A percentile compares a stretch with the other conserved stretches of the same genome.
Evolutionary conservation across 2,329 filamentous ascomycete species (phyloP).

Genomic region (Clonostachys solani): DNA sequence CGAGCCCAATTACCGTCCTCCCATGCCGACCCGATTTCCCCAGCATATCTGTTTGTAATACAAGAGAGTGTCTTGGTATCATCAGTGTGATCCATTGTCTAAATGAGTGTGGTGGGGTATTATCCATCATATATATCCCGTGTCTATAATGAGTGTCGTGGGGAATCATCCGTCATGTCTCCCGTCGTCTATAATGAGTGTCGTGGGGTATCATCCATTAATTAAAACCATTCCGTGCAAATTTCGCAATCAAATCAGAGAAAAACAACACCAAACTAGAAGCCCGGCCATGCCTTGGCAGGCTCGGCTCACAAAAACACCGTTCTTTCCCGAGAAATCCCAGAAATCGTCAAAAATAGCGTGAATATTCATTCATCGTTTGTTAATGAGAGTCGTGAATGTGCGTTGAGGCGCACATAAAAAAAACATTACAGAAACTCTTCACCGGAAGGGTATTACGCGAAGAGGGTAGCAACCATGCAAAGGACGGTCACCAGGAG

Average conservation of each 20-base stretch:
- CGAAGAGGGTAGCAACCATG: conserved; percentile 2
- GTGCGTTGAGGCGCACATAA: background rate
- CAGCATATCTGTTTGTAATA: no score
- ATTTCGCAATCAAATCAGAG: background rate
- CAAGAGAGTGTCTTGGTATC: no score
- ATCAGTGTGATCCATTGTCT: no score
- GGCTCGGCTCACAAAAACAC: no score
- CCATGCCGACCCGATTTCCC: no score
- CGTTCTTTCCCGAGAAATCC: no score
- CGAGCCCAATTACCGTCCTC: no score
- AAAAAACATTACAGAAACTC: no score
- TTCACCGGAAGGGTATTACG: background rate
- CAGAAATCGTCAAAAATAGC: no score
- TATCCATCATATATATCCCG: no score
- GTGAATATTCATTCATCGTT: background rate
- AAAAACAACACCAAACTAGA: background rate
- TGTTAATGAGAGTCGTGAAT: conserved; percentile 17
- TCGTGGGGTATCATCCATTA: background rate
- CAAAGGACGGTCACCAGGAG: conserved; percentile 1
- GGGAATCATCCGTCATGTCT: background rate
- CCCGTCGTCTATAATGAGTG: conserved; percentile 9
- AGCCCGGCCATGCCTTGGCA: background rate
- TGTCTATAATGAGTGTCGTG: no score
- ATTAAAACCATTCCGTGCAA: background rate
- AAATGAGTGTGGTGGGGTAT: no score